phyloP scores from a whole-genome alignment of 495 filamentous ascomycete species.

The Xylaria acuta region DNA sequence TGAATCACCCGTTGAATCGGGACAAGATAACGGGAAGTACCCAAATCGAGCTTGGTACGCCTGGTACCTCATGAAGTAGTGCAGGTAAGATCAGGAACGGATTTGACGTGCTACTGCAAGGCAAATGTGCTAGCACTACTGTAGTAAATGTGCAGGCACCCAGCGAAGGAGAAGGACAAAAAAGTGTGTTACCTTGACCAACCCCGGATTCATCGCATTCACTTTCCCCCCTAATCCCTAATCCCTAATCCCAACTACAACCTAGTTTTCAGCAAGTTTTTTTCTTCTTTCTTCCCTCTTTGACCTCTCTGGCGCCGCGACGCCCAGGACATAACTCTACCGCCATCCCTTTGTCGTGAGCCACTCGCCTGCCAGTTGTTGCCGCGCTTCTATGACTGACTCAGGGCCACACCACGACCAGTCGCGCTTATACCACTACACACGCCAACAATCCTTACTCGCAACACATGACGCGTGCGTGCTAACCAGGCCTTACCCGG shows the following conservation, averaged over 20 bases:
- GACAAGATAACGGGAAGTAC: slow-evolving; percentile 14
- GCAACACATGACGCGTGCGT: slow-evolving; percentile 26
- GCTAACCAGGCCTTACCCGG: slow-evolving; percentile 22
- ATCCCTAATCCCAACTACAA: slow-evolving; percentile 26
- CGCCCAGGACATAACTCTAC: slow-evolving; percentile 10
- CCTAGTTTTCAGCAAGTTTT: neutral
- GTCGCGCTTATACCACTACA: neutral
- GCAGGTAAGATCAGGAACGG: slow-evolving; percentile 19
- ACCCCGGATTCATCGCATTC: slow-evolving; percentile 26
- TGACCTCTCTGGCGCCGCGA: slow-evolving; percentile 12
- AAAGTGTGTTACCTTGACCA: neutral
- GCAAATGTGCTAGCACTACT: neutral
- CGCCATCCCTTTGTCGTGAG: slow-evolving; percentile 15
- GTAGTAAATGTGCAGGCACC: neutral
- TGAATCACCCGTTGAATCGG: slow-evolving; percentile 24
- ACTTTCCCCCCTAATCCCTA: slow-evolving; percentile 6
- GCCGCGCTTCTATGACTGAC: slow-evolving; percentile 11
- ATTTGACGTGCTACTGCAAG: slow-evolving; percentile 19
- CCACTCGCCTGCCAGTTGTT: slow-evolving; percentile 7
- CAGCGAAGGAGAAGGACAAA: neutral
- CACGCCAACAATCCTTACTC: neutral
- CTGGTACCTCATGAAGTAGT: slow-evolving; percentile 2
- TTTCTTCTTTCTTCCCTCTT: slow-evolving; percentile 10
- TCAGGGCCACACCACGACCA: neutral
- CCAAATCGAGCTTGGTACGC: slow-evolving; percentile 13